phyloP scores from a whole-genome alignment of 352 stramenopile species.

The Peronospora tabacina region DNA sequence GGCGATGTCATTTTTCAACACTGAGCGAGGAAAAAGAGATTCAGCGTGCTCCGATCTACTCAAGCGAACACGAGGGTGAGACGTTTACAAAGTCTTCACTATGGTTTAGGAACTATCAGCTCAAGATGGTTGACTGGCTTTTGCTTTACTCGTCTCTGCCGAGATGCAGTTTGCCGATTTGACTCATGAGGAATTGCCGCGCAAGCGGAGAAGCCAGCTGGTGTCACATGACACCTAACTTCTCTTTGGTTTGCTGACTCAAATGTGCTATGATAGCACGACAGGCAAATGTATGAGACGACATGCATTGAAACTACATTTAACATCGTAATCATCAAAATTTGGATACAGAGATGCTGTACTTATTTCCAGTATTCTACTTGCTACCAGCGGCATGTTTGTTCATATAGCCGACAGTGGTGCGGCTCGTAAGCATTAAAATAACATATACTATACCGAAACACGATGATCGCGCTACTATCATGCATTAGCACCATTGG shows the following conservation, averaged over 20 bases:
- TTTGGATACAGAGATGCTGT: not conserved
- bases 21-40: too few relatives aligned
- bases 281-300: too few relatives aligned
- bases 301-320: not conserved
- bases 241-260: too few relatives aligned
- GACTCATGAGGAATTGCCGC: conserved; percentile 1
- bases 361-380: not conserved
- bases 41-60: too few relatives aligned
- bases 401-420: too few relatives aligned
- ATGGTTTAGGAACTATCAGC: not conserved
- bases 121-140: conserved; percentile 12
- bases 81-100: conserved; percentile 10
- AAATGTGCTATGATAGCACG: too few relatives aligned
- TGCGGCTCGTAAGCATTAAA: too few relatives aligned
- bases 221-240: not conserved
- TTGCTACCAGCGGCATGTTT: not conserved
- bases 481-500: too few relatives aligned
- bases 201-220: conserved; percentile 5
- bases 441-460: too few relatives aligned
- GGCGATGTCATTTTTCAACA: conserved; percentile 6
- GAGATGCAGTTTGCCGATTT: conserved; percentile 12
- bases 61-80: conserved; percentile 12
- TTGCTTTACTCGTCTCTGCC: conserved; percentile 7
- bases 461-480: too few relatives aligned
- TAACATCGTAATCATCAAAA: not conserved